Evolutionary conservation across 1,284 basidiomycete genomes (phyloP), one percentile per base, ranked within the genome.

Genomic region (Filobasidium uniguttulatum): DNA sequence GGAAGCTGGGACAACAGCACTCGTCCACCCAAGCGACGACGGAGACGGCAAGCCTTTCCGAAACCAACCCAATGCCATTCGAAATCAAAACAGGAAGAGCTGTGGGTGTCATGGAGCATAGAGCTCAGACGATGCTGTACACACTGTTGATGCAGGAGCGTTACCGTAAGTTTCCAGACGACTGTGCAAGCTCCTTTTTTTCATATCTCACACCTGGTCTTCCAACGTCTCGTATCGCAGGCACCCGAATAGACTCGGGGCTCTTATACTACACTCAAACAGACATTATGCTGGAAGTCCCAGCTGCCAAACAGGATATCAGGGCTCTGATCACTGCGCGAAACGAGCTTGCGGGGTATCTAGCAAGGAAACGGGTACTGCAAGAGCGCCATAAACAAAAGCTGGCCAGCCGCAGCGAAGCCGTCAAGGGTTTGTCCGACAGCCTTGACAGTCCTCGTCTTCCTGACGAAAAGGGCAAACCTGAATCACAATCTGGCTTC

Each of bases 71-170:
- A 0, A 75, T 83, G 60, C 88, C 93, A 1, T 79, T 98, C 43
- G 94, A 99, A 68, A 86, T 98, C 70, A 99, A 98, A 71, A 99
- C 93, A 0, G 93, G 94, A 1, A 73, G 83, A 46, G 68, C 81
- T 1, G 70, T 79, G 25, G 80, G 80, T 10, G 78, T 82, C 2
- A 80, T 91, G 76, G 87, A 93, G 58, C 94, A 98, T 66, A 82
- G 90, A 36, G 94, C 94, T 0, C 93, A 99, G 68, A 98, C 94
- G 1, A 91, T 96, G 82, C 71, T 98, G 5, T 99, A 98, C 64
- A 96, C 89, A 0, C 73, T 98, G 12, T 76, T 99, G 6, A 81
- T 91, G 63, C 78, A 81, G 30, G 91, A 98, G 62, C 78, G 90
- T 12, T 97, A 97, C 62, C 81, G 83, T 56, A 48, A 48, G 68